Base-by-base conservation (phyloP, 768 basidiomycete species). In the Strobilomyces echinocephalus region DNA sequence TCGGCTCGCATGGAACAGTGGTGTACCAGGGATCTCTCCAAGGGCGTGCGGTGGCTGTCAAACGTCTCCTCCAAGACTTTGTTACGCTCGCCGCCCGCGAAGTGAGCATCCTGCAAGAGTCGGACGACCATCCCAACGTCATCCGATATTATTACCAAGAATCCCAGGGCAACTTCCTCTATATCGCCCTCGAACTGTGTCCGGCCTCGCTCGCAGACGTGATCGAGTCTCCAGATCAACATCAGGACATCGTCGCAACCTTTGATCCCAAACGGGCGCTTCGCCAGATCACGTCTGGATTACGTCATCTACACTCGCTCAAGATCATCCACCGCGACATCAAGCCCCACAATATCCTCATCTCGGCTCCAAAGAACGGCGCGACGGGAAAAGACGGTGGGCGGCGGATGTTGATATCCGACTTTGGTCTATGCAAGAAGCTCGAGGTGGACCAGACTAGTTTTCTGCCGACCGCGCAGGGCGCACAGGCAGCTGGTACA, bases 111-210 rank as follows among this genome's bases (percentile, higher is more conserved):
- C 79, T 99, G 9, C 94, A 97, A 73, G 94, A 97, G 68, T 90
- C 91, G 44, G 97, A 99, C 75, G 93, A 95, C 68, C 97, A 99
- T 63, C 93, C 93, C 16, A 97, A 99, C 73, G 97, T 99, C 68
- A 95, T 98, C 61, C 87, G 93, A 28, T 97, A 99, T 68, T 99
- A 94, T 71, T 98, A 92, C 72, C 94, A 98, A 76, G 95, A 98
- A 74, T 78, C 88, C 4, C 88, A 90, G 28, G 85, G 85, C 20
- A 93, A 90, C 63, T 98, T 98, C 76, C 83, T 98, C 10, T 98
- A 95, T 71, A 98, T 99, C 57, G 97, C 97, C 3, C 85, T 99
- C 40, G 97, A 99, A 64, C 78, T 98, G 5, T 94, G 93, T 65
- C 92, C 91, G 0, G 90, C 88, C 1, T 91, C 91, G 4, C 83